Base-by-base conservation (phyloP, 306 rosid genomes). In the Fragaria ananassa region DNA sequence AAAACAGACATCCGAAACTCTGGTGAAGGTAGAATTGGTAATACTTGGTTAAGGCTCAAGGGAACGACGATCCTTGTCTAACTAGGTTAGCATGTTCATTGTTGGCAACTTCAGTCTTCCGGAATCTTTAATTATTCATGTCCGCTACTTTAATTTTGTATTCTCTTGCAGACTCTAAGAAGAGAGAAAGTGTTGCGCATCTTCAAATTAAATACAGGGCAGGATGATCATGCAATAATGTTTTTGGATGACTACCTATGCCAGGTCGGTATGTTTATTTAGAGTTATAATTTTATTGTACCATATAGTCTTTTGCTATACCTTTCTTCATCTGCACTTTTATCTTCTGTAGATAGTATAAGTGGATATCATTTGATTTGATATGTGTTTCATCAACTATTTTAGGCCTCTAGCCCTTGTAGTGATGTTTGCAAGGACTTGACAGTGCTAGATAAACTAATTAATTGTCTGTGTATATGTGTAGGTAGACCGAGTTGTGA, bases 151-250 rank as follows among this genome's bases (percentile, higher is more conserved):
- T 31, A 31, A 31, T 31, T 68, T 27, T 63, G 21, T 69, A 77
- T 74, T 60, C 17, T 81, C 62, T 53, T 83, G 86, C 90, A 95
- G 99, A 81, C 86, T 46, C 79, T 95, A 29, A 89, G 85, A 87
- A 86, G 97, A 73, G 99, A 91, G 77, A 92, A 92, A 86, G 87
- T 87, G 53, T 72, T 95, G 80, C 92, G 96, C 10, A 73, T 91
- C 81, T 95, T 95, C 84, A 95, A 92, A 74, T 84, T 92, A 66
- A 95, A 88, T 86, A 92, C 93, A 1, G 99, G 97, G 79, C 97
- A 92, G 71, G 96, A 95, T 80, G 97, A 95, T 81, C 92, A 95
- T 77, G 96, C 97, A 49, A 72, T 92, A 47, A 87, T 92, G 96
- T 92, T 95, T 87, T 76, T 83, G 78, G 93, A 95, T 76, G 96